Evolutionary conservation across 2,329 filamentous ascomycete genomes (phyloP), one percentile per base, ranked within the genome.

Genomic region (Cryphonectria japonica): DNA sequence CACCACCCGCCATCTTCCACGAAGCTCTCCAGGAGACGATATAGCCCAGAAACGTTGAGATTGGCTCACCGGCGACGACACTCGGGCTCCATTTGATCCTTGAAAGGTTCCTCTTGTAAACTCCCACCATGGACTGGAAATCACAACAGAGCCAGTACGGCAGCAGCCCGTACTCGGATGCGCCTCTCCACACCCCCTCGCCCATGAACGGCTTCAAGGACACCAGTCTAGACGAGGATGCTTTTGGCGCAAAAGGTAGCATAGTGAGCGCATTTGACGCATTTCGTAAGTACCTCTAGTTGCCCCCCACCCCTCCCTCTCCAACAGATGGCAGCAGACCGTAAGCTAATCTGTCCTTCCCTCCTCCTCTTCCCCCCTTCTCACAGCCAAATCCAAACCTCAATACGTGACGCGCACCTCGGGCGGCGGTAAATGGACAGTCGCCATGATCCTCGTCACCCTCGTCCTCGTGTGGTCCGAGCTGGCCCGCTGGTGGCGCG

Each of bases 361-460:
- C 19, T 57, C 43, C 41, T 68, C 61, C 61, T 34, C 68, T 19
- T 26, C 26, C 26, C 26, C 37, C 19, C 13, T n/a, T 16, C 11
- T 19, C 14, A 22, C 78, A 97, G 95, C 96, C 75, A 98, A 99
- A 86, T 93, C 95, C 68, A 98, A 98, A 84, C 89, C 95, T 22
- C 94, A 95, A 78, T 99, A 98, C 82, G 91, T 96, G 69, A 91
- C 92, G 63, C 89, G 91, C 75, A 97, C 94, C 43, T 88, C 92
- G 52, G 92, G 92, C 77, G 97, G 96, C 77, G 95, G 95, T 73
- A 94, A 97, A 83, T 98, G 95, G 93, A 98, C 96, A 32, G 87
- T 98, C 64, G 88, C 91, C 67, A 93, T 99, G 83, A 84, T 92
- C 72, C 74, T 93, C 66, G 85, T 97, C 74, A 96, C 93, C 74